Percentiles rank a stretch among this genome's conserved stretches.
phyloP scores from a whole-genome alignment of 2,329 filamentous ascomycete species.

The Alternaria gaisen region DNA sequence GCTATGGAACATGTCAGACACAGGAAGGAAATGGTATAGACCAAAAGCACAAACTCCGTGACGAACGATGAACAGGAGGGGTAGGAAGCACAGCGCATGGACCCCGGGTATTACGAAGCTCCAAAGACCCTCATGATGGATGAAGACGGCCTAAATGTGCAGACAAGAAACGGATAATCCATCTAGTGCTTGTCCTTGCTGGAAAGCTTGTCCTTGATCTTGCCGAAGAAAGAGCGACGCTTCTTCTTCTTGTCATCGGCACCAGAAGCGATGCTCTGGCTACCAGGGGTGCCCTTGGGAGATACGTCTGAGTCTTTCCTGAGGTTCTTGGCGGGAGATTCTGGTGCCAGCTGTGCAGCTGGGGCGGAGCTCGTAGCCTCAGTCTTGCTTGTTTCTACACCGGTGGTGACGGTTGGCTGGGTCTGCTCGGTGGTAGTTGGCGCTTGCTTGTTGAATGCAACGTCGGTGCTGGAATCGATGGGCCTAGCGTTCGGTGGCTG shows the following conservation, averaged over 20 bases:
- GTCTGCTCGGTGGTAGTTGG: slow-evolving; percentile 51
- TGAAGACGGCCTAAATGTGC: slow-evolving; percentile 23
- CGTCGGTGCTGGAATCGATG: slow-evolving; percentile 47
- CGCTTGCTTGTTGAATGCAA: slow-evolving; percentile 54
- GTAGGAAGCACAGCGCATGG: slow-evolving; percentile 25
- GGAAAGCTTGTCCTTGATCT: slow-evolving; percentile 59
- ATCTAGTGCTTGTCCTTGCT: slow-evolving; percentile 42
- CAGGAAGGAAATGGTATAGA: slow-evolving; percentile 46
- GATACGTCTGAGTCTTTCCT: slow-evolving; percentile 41
- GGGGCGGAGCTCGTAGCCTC: slow-evolving; percentile 29
- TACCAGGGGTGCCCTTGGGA: slow-evolving; percentile 51
- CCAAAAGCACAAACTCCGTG: slow-evolving; percentile 45
- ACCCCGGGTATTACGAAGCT: slow-evolving; percentile 37
- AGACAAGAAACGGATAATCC: slow-evolving; percentile 12
- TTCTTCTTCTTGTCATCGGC: slow-evolving; percentile 57
- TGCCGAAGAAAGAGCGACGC: slow-evolving; percentile 58
- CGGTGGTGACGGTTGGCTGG: slow-evolving; percentile 53
- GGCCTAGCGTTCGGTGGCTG: slow-evolving; percentile 36
- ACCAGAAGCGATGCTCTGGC: slow-evolving; percentile 46
- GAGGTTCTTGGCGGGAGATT: slow-evolving; percentile 42
- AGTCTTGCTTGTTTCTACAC: slow-evolving; percentile 47
- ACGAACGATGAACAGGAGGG: slow-evolving; percentile 35
- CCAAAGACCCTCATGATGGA: slow-evolving; percentile 12
- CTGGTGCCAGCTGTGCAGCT: slow-evolving; percentile 28
- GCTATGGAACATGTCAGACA: slow-evolving; percentile 31